A percentile compares a stretch with the other conserved stretches of the same genome.
Conservation (phyloP, 1,284 basidiomycete species). For the Cutaneotrichosporon sp. region DNA sequence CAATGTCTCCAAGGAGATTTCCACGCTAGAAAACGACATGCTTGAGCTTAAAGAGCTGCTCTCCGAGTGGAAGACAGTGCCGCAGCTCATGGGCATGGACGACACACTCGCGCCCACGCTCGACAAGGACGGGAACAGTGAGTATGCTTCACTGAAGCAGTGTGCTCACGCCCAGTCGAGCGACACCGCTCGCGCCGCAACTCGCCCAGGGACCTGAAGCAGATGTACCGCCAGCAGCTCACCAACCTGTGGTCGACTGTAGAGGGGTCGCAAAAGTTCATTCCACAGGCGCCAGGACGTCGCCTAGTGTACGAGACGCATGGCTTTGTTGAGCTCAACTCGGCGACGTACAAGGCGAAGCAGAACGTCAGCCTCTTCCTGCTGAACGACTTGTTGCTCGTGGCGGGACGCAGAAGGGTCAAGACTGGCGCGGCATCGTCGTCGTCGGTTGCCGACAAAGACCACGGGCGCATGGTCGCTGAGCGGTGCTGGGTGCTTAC, state of each 20-base stretch:
- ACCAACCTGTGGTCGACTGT: slow-evolving; percentile 83
- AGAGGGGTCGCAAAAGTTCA: slow-evolving; percentile 94
- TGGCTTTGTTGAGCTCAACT: slow-evolving; percentile 76
- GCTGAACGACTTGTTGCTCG: slow-evolving; percentile 83
- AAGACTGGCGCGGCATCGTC: slow-evolving; percentile 21
- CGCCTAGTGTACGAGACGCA: slow-evolving; percentile 86
- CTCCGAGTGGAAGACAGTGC: slow-evolving; percentile 91
- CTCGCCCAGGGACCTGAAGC: slow-evolving; percentile 84
- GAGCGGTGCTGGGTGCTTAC: slow-evolving; percentile 86
- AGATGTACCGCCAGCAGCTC: slow-evolving; percentile 91
- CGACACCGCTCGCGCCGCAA: slow-evolving; percentile 69
- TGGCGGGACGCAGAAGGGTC: slow-evolving; percentile 59
- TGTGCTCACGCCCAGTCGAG: slow-evolving; percentile 44
- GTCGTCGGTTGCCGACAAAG: slow-evolving; percentile 52
- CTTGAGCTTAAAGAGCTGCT: slow-evolving; percentile 91
- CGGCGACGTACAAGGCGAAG: slow-evolving; percentile 90
- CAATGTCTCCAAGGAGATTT: slow-evolving; percentile 92
- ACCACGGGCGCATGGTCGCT: slow-evolving; percentile 67
- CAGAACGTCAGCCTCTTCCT: slow-evolving; percentile 84
- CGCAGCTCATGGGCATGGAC: slow-evolving; percentile 83
- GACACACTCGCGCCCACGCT: slow-evolving; percentile 51
- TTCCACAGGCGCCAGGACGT: slow-evolving; percentile 80
- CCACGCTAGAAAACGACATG: slow-evolving; percentile 94
- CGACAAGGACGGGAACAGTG: slow-evolving; percentile 41
- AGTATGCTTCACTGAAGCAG: slow-evolving; percentile 5